Base-by-base conservation (phyloP, 345 rosid genomes). In the Sonneratia alba region DNA sequence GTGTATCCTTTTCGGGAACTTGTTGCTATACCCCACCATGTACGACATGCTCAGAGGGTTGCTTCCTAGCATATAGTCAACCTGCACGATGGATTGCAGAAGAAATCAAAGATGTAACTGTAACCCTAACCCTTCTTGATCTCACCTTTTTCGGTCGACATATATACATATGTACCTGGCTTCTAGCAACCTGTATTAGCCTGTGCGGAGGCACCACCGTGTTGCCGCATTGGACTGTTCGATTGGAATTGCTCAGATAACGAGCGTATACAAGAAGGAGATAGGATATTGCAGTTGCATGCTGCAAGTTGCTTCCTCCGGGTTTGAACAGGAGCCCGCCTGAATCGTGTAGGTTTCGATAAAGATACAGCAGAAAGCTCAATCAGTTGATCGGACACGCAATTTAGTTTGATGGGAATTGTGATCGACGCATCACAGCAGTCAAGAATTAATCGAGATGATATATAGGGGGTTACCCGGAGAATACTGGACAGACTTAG, bases 41-140 rank as follows among this genome's bases (percentile, higher is more conserved):
- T 88, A 91, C 14, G 96, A 91, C 89, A 87, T 82, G 42, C 75
- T 78, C 75, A 77, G 36, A 18, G 98, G 96, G 69, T 90, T 94
- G 72, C 83, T 88, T 37, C 98, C 98, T 13, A 94, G 84, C 37
- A 94, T 87, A 70, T 91, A 94, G 81, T 90, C 98, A 16, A 85
- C 89, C 78, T 91, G 82, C 64, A 73, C 69, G 9, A 36, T 4
- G 45, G 45, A 21, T 36, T 66, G 27, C 49, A 11, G n/a, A 36
- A 10, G 24, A 27, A 27, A 27, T 27, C 32, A 27, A 27, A 27
- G 32, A 27, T 27, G 32, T 27, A 27, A 27, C 32, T 27, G 32
- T 27, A 27, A 27, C 32, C 32, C 18, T 16, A 48, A 15, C 40
- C 27, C 36, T 36, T 18, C 13, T 38, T 22, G 27, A 6, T 27